A percentile compares a stretch with the other conserved stretches of the same genome.
These are phyloP conservation scores for Camellia lanceoleosa DNA, from an alignment of 148 eudicot species.

Conservation along the genomic window DNA sequence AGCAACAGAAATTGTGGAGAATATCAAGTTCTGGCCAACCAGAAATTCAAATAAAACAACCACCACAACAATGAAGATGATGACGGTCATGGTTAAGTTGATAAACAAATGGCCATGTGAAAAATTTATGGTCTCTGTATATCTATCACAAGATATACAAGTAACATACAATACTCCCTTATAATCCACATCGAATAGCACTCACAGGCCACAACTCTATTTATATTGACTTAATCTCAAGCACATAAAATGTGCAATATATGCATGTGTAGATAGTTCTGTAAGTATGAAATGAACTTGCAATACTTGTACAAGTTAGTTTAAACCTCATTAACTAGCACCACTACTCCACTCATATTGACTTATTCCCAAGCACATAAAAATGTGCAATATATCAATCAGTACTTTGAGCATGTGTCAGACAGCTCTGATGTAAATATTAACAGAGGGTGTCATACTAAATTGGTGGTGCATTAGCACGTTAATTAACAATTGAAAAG, in stretches of 20 bases:
- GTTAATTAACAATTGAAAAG: background rate
- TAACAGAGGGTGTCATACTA: background rate
- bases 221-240: background rate
- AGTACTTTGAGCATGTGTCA: no score
- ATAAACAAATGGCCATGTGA: background rate
- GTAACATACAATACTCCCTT: background rate
- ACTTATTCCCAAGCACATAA: no score
- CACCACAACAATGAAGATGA: background rate
- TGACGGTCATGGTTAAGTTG: background rate
- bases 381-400: no score
- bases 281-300: no score
- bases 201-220: no score
- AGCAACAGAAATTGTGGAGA: background rate
- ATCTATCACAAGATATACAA: background rate
- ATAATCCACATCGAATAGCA: background rate
- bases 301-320: no score
- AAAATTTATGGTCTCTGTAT: background rate
- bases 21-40: background rate
- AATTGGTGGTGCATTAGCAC: background rate
- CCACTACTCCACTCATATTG: no score
- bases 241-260: background rate
- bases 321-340: no score
- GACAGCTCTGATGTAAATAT: background rate
- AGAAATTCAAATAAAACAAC: slow-evolving; percentile 5
- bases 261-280: background rate